Evolutionary conservation across 495 filamentous ascomycete species (phyloP), one percentile per base, ranked within the genome.

Genomic region (Baudoinia panamericana): DNA sequence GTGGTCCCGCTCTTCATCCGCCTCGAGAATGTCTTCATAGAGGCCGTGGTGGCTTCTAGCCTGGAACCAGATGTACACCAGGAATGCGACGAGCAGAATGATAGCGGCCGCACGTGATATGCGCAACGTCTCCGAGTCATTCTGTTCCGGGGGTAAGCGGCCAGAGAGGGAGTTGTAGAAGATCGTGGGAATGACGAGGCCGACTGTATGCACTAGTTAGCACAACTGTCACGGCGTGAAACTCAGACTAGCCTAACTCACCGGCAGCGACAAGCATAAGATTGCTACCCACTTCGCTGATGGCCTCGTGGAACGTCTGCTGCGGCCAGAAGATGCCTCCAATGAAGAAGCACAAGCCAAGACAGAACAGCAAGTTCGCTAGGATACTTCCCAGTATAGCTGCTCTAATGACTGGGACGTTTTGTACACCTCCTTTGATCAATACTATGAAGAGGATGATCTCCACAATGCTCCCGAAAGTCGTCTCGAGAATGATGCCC

Each of bases 351-450:
- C 51, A 54, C 20, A 39, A n/a, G 27, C 46, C 46, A 33, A 87
- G 53, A 50, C 83, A 90, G 6, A 63, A 50, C 30, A 65, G 58
- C 53, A 86, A 65, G 43, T 86, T 90, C 3, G 84, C 83, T 28
- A 92, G 55, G 21, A 90, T 79, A 1, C 77, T 84, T 20, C 84
- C 83, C 4, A 90, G 63, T 43, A 90, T 85, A 1, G 84, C 84
- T 18, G 82, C 80, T 53, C 81, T 47, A 34, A 94, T 58, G 13
- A 93, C 70, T 41, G 79, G 78, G 21, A 92, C 54, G 57, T 90
- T 50, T 19, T 44, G n/a, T 15, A 31, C 18, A 1, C 38, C 42
- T 20, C 42, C 22, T n/a, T 12, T 29, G 17, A 54, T 43, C 31
- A 54, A 27, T 42, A 54, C 46, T 43, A 50, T 50, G 28, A 54